Evolutionary conservation across 2,329 filamentous ascomycete species (phyloP), one percentile per base, ranked within the genome.

Genomic region (Trichoderma sp.): DNA sequence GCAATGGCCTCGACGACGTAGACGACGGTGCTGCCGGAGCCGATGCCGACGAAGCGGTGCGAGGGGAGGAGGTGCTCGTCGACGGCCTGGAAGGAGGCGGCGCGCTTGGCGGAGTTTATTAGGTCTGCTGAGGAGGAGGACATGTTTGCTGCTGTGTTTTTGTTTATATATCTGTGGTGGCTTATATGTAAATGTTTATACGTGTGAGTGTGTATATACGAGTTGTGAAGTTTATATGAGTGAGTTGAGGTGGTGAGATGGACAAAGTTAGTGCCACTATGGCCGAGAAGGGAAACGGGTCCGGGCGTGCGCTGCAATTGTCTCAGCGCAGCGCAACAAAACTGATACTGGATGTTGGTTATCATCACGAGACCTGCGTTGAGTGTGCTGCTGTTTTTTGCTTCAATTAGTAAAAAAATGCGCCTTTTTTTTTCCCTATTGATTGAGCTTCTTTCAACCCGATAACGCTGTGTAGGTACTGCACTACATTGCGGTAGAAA

Each of bases 1-100:
- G 86, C 86, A 80, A 96, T 95, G 68, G 92, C 92, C 74, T 94
- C 91, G 70, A 96, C 92, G 60, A 95, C 92, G 79, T 95, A 94
- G 75, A 94, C 88, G 72, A 96, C 93, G 24, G 91, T 93, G 75
- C 90, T 92, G 70, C 92, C 92, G 69, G 91, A 93, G 72, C 92
- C 92, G 79, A 96, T 95, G 74, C 92, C 92, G 73, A 94, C 85
- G 76, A 88, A 90, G 68, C 82, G 86, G 82, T 88, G 87, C 52
- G 82, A 80, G 53, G 85, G 84, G 68, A 84, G 83, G 76, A 94
- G 91, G 81, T 94, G 88, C 71, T 93, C 90, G 67, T 86, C 83
- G 56, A 94, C 92, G 60, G 92, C 92, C 74, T 87, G 88, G 79
- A 86, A 89, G 72, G 92, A 92, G 64, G 92, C 92, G 53, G 88